These are phyloP conservation scores for Sabuloglossum arenarium DNA, from an alignment of 495 filamentous ascomycete species.

Conservation along the genomic window DNA sequence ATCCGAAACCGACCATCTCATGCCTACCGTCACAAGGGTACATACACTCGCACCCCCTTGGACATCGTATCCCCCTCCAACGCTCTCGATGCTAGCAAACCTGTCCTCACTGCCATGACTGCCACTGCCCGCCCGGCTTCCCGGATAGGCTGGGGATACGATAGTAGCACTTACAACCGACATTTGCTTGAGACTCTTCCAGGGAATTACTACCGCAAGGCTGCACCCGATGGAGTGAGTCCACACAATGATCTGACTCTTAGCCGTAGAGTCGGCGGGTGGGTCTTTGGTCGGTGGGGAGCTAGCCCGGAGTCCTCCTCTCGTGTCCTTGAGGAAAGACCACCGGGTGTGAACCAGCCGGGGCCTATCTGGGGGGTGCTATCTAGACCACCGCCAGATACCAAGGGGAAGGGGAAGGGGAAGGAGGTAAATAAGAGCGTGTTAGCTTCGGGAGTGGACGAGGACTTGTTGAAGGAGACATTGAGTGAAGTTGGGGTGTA, in stretches of 20 bases:
- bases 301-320: neutral
- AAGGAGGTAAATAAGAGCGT: neutral
- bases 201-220: neutral
- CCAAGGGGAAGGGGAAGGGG: neutral
- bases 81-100: neutral
- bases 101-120: neutral
- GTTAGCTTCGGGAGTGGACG: neutral
- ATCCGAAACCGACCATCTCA: neutral
- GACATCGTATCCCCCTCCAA: neutral
- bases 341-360: constrained; percentile 1
- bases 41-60: neutral
- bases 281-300: constrained; percentile 1
- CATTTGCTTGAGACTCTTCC: neutral
- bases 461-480: neutral
- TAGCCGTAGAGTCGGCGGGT: neutral
- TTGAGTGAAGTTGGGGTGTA: neutral
- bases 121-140: neutral
- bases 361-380: neutral
- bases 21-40: neutral
- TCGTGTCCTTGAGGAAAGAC: neutral
- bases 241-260: neutral
- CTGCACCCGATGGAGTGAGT: neutral
- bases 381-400: neutral
- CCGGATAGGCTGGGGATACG: neutral
- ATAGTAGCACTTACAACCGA: constrained; percentile 2